Percentiles rank a stretch among this genome's conserved stretches.
These are phyloP conservation scores for Epichloe sylvatica DNA, from an alignment of 2,329 filamentous ascomycete genomes.

Conservation along the genomic window DNA sequence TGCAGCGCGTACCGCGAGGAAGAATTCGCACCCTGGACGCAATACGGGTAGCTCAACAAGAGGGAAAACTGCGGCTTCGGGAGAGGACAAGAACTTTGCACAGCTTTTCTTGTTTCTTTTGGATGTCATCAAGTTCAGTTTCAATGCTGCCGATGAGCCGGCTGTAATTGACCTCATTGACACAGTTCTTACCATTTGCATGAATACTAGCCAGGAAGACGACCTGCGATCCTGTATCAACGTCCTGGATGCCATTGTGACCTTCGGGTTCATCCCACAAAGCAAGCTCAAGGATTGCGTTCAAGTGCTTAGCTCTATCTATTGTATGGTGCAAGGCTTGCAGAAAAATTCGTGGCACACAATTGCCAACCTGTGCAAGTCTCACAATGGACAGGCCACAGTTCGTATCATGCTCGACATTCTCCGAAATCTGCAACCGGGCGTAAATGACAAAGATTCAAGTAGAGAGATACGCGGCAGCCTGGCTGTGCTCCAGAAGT, in stretches of 20 bases:
- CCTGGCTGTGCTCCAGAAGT: constrained; percentile 47
- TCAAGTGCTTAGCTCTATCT: constrained; percentile 58
- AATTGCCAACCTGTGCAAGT: constrained; percentile 55
- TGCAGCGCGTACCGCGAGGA: constrained; percentile 37
- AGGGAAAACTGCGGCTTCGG: constrained; percentile 23
- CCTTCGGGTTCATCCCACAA: constrained; percentile 54
- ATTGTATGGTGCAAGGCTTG: constrained; percentile 47
- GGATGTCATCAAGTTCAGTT: constrained; percentile 63
- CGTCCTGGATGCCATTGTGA: constrained; percentile 57
- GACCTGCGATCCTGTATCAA: constrained; percentile 55
- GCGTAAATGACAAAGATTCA: constrained; percentile 35
- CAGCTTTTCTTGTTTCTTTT: constrained; percentile 51
- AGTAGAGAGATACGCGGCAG: constrained; percentile 47
- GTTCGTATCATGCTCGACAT: constrained; percentile 52
- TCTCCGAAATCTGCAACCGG: constrained; percentile 33
- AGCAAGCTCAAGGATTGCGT: constrained; percentile 51
- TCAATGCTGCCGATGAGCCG: constrained; percentile 49
- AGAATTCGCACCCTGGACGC: constrained; percentile 24
- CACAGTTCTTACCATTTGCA: constrained; percentile 51
- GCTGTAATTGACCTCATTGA: constrained; percentile 49
- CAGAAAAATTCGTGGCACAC: constrained; percentile 56
- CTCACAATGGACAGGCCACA: constrained; percentile 58
- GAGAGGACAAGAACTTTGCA: constrained; percentile 48
- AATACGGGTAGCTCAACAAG: constrained; percentile 24
- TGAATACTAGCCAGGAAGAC: constrained; percentile 47